Evolutionary conservation across 805 yeast genomes (phyloP).

Genomic region (Torulaspora quercuum): DNA sequence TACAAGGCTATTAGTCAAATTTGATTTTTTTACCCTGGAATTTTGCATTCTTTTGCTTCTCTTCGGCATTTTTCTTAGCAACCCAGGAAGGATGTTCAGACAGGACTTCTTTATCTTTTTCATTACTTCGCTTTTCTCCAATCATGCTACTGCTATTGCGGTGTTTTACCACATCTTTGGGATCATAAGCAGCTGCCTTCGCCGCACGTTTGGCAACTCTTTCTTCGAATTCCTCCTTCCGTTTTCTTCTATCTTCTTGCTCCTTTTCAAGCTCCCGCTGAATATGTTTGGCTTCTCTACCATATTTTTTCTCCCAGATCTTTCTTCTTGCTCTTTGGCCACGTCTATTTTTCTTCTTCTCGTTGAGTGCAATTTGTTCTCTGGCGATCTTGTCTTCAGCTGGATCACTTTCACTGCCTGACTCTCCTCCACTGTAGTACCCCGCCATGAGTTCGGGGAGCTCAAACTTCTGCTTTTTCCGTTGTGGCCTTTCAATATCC

Average conservation of each 20-base stretch:
- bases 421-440: constrained; percentile 80
- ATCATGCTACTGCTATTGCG: constrained; percentile 18
- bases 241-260: constrained; percentile 53
- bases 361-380: constrained; percentile 35
- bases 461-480: constrained; percentile 32
- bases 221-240: constrained; percentile 65
- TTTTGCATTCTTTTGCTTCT: constrained; percentile 57
- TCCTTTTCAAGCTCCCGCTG: constrained; percentile 57
- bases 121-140: constrained; percentile 1
- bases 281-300: constrained; percentile 78
- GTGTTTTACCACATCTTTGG: constrained; percentile 41
- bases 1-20: constrained; percentile 47
- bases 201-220: constrained; percentile 65
- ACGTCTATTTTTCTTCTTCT: constrained; percentile 76
- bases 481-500: constrained; percentile 34
- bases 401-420: constrained; percentile 46
- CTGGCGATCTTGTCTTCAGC: constrained; percentile 50
- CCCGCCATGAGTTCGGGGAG: constrained; percentile 77
- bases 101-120: constrained; percentile 7
- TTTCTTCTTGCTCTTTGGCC: constrained; percentile 97
- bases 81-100: constrained; percentile 93
- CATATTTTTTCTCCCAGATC: constrained; percentile 93
- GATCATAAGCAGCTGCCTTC: constrained; percentile 42
- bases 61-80: constrained; percentile 76
- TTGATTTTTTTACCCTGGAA: constrained; percentile 83